These are phyloP conservation scores for Jatropha podagrica DNA, from an alignment of 441 rosid species.

Conservation along the genomic window DNA sequence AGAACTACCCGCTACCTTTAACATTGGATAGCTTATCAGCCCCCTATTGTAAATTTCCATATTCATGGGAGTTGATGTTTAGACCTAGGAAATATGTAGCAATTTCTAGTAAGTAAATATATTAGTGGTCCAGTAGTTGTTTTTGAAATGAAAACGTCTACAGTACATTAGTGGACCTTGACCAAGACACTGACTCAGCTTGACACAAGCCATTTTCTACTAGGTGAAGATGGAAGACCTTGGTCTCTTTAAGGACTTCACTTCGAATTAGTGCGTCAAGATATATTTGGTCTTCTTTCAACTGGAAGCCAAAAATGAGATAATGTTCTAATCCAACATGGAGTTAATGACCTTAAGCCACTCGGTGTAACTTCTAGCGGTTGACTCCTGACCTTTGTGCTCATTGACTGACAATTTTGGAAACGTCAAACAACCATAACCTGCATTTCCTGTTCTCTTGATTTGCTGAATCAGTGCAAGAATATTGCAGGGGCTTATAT, in stretches of 20 bases:
- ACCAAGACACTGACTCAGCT: not conserved
- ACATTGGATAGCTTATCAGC: not conserved
- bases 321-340: not conserved
- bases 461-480: not conserved
- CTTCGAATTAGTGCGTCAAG: conserved; percentile 17
- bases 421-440: not conserved
- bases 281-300: not conserved
- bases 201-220: not conserved
- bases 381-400: conserved; percentile 24
- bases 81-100: not conserved
- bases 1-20: not conserved
- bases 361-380: conserved; percentile 14
- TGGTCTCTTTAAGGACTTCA: not conserved
- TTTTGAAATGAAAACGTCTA: not conserved
- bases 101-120: not conserved
- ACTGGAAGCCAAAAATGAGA: not conserved
- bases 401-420: conserved; percentile 14
- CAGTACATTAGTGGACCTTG: not conserved
- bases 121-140: not conserved
- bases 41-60: not conserved
- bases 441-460: not conserved
- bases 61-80: not conserved
- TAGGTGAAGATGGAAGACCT: conserved; percentile 3
- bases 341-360: not conserved
- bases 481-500: not conserved